These are phyloP conservation scores for Turritis glabra DNA, from an alignment of 345 rosid species.

Conservation along the genomic window DNA sequence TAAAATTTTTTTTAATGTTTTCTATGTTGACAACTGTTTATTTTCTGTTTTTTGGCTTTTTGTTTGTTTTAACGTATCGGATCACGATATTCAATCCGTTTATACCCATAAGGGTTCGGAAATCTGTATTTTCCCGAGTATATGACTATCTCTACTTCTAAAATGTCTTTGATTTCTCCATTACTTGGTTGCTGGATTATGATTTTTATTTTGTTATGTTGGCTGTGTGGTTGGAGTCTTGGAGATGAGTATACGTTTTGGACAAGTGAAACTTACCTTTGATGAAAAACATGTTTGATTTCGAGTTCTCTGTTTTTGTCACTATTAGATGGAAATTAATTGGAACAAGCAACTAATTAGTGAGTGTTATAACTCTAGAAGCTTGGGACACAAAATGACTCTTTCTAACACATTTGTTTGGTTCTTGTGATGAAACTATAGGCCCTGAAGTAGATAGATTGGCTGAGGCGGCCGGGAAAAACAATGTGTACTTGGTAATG, in stretches of 20 bases:
- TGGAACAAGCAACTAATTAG: neutral
- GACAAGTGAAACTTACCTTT: too few species aligned
- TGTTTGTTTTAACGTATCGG: too few species aligned
- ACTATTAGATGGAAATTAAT: neutral
- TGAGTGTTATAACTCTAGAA: neutral
- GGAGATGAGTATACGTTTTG: too few species aligned
- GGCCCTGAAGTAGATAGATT: slow-evolving; percentile 79
- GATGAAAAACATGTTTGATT: too few species aligned
- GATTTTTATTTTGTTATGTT: neutral
- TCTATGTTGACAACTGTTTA: too few species aligned
- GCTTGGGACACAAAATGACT: neutral
- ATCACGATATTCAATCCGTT: too few species aligned
- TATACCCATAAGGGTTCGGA: too few species aligned
- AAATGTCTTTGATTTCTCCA: too few species aligned
- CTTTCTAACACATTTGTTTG: neutral
- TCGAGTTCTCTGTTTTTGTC: neutral
- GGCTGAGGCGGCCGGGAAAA: slow-evolving; percentile 73
- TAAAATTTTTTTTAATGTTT: too few species aligned
- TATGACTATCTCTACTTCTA: too few species aligned
- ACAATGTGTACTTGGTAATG: slow-evolving; percentile 74
- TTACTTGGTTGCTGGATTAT: neutral
- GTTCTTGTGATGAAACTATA: slow-evolving; percentile 21
- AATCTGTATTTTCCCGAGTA: too few species aligned
- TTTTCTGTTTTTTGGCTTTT: too few species aligned
- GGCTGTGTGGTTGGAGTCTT: neutral